phyloP scores from a whole-genome alignment of 768 basidiomycete genomes.

The Xerocomus brunneocitrinus region DNA sequence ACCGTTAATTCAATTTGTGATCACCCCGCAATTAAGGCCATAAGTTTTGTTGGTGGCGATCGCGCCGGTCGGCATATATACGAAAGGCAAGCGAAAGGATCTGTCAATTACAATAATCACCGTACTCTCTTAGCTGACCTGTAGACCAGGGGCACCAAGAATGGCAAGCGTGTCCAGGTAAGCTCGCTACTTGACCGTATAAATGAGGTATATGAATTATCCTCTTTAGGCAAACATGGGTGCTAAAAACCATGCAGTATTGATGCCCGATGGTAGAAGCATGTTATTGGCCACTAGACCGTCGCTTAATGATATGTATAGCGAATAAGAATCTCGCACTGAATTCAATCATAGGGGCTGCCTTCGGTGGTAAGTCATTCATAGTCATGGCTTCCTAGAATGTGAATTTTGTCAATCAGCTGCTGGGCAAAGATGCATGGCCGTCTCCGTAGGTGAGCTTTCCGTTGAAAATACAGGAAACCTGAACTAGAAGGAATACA shows the following conservation, averaged over 20 bases:
- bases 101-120: constrained; percentile 1
- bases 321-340: constrained; percentile 90
- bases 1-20: constrained; percentile 96
- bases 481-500: neutral
- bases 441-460: constrained; percentile 76
- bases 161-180: constrained; percentile 87
- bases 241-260: constrained; percentile 93
- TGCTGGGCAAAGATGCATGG: constrained; percentile 98
- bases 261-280: constrained; percentile 86
- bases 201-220: neutral
- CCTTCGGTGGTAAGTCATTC: constrained; percentile 68
- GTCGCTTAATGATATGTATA: constrained; percentile 23
- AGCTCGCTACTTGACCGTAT: constrained; percentile 13
- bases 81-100: constrained; percentile 49
- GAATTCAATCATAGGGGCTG: constrained; percentile 90
- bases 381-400: constrained; percentile 15
- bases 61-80: constrained; percentile 92
- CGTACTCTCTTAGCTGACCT: constrained; percentile 2
- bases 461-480: neutral
- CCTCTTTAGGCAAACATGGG: constrained; percentile 66
- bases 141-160: constrained; percentile 61
- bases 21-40: constrained; percentile 85
- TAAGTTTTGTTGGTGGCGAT: constrained; percentile 96
- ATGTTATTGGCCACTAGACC: neutral
- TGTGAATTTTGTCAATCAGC: constrained; percentile 44